Percentiles rank a stretch among this genome's conserved stretches.
Conservation (phyloP, 345 rosid species). For the Psidium friedrichsthalianum region DNA sequence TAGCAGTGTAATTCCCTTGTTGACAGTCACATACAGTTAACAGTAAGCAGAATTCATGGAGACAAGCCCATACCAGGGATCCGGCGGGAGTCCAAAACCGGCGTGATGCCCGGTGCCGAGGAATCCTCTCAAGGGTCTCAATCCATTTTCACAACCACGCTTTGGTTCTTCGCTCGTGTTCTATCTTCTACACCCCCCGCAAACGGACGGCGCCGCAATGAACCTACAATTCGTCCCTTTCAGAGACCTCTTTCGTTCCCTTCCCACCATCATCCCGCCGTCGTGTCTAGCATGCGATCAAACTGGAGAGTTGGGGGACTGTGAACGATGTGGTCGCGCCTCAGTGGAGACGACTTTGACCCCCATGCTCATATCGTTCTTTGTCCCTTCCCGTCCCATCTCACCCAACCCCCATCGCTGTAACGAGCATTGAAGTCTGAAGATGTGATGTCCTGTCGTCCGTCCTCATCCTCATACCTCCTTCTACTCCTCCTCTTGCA, state of each 20-base stretch:
- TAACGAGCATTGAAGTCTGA: no score
- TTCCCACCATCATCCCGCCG: neutral
- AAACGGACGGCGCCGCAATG: neutral
- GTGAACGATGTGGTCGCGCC: neutral
- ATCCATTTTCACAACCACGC: no score
- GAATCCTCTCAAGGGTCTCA: no score
- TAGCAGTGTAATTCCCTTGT: no score
- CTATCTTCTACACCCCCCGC: neutral
- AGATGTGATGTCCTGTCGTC: no score
- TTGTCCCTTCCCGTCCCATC: neutral
- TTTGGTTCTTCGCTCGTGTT: no score
- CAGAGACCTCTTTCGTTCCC: neutral
- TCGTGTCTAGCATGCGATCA: neutral
- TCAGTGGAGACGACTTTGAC: neutral
- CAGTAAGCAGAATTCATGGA: no score
- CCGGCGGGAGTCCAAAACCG: no score
- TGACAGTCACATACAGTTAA: no score
- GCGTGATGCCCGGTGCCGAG: no score
- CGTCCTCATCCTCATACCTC: neutral
- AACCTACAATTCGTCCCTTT: neutral
- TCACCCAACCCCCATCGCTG: no score
- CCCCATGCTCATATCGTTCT: neutral
- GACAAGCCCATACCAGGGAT: no score
- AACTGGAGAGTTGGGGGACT: neutral
- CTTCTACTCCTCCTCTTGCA: neutral